Base-by-base conservation (phyloP, 2,329 filamentous ascomycete genomes). In the Magnaporthales sp. region DNA sequence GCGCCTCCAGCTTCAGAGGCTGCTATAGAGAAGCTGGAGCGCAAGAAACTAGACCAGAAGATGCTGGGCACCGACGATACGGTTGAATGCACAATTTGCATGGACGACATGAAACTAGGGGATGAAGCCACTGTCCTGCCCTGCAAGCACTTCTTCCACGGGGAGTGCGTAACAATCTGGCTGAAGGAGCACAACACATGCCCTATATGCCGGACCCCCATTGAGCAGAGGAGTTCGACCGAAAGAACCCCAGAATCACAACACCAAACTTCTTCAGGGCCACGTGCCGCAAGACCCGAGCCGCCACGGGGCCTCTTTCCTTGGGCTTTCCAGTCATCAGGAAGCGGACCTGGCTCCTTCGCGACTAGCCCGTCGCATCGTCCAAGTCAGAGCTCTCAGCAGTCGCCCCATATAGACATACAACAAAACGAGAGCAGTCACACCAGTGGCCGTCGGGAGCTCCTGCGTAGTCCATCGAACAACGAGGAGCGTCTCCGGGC, bases 131-230 rank as follows among this genome's bases (percentile, higher is more conserved):
- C 91, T 0, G 84, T 89, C 62, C 78, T 99, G 64, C 93, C 93
- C 0, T 99, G 95, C 78, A 90, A 87, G 68, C 95, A 99, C 74
- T 97, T 92, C 92, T 98, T 97, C 75, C 94, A 97, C 73, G 89
- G 89, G 67, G 81, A 86, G 29, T 98, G 94, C 72, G 91, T 95
- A 38, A 84, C 87, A 27, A 82, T 91, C 64, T 98, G 94, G 94
- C 79, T 98, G 65, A 86, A 85, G 72, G 91, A 96, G 77, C 93
- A 97, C 77, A 93, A 97, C 72, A 97, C 93, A 0, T 98, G 94
- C 72, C 94, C 94, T 1, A 89, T 93, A 66, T 94, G 91, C 74
- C 85, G 91, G 54, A 84, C 84, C 19, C 75, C 85, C 2, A 83
- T 87, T 54, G 83, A 85, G 70, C 77, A 75, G 71, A 68, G 72